Conservation (phyloP, 495 filamentous ascomycete genomes). For the Hypoxylon fuscum region DNA sequence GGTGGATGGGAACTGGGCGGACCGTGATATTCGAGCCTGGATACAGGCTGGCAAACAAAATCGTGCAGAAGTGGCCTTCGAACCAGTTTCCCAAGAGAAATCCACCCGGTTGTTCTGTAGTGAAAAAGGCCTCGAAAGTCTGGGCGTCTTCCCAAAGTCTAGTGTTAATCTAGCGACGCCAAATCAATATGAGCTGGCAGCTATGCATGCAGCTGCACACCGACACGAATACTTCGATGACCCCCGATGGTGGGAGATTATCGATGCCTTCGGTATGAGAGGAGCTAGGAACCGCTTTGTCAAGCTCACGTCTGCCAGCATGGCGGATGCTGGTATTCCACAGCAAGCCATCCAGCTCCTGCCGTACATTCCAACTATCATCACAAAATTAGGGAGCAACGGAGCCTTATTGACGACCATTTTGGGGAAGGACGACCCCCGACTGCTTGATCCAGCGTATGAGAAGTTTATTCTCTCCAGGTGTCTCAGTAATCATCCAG, state of each 20-base stretch:
- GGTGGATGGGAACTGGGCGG: slow-evolving; percentile 84
- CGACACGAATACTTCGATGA: slow-evolving; percentile 71
- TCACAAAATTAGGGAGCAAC: slow-evolving; percentile 81
- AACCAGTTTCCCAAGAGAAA: slow-evolving; percentile 90
- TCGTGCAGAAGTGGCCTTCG: slow-evolving; percentile 74
- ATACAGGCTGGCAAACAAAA: slow-evolving; percentile 61
- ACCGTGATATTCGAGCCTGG: slow-evolving; percentile 69
- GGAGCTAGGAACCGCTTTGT: slow-evolving; percentile 71
- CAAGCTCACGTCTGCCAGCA: slow-evolving; percentile 60
- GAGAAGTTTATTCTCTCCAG: slow-evolving; percentile 76
- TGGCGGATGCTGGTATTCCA: slow-evolving; percentile 84
- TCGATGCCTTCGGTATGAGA: slow-evolving; percentile 77
- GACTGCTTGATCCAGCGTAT: slow-evolving; percentile 66
- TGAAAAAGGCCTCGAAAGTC: slow-evolving; percentile 34
- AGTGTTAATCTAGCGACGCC: slow-evolving; percentile 77
- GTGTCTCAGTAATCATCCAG: slow-evolving; percentile 53
- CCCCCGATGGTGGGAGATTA: slow-evolving; percentile 76
- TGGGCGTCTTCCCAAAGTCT: slow-evolving; percentile 68
- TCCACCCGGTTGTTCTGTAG: slow-evolving; percentile 70
- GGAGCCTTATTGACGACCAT: slow-evolving; percentile 84
- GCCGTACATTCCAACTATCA: slow-evolving; percentile 81
- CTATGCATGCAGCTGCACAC: slow-evolving; percentile 75
- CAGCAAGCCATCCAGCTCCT: slow-evolving; percentile 86
- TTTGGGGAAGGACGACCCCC: slow-evolving; percentile 67
- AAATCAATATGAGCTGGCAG: slow-evolving; percentile 79